Evolutionary conservation across 192 early-diverging fungal species (phyloP), one percentile per base, ranked within the genome.

Genomic region (Coemansia sp.): DNA sequence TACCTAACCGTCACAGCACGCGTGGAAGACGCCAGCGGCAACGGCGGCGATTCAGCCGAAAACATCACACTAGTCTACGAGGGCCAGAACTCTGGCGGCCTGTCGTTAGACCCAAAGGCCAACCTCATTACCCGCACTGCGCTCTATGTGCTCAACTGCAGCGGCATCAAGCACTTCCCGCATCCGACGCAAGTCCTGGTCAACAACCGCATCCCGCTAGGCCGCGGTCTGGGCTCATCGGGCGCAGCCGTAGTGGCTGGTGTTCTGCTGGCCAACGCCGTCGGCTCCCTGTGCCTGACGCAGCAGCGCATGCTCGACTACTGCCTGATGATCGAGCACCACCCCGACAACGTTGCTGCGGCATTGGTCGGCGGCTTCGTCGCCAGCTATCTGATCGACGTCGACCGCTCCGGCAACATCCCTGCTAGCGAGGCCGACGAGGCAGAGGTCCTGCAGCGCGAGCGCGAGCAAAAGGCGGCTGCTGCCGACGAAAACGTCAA

Each of bases 321-420:
- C 54, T 92, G 88, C 60, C 67, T 95, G 62, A 85, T 91, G 82
- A 89, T 97, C 18, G 97, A 99, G 78, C 91, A 91, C 46, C 97
- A 99, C 65, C 97, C 97, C 1, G 97, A 99, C 59, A 99, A 99
- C 75, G 92, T 97, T 1, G 88, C 95, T 1, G 93, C 95, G 7
- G 90, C 93, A 14, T 76, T 99, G 21, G 84, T 97, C 32, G 97
- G 97, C 56, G 96, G 96, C 11, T 97, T 97, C 77, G 87, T 96
- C 8, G 90, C 92, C 21, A 88, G 88, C 55, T 98, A 95, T 70
- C 64, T 92, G 65, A 63, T 85, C 5, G 85, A 89, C 40, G 73
- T 72, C 10, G 73, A 75, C 34, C 53, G 71, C 1, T 50, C 70
- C 3, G 67, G 56, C n/a, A 53, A 67, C n/a, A 55, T 72, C 37